Base-by-base conservation (phyloP, 169 alveolate genomes). In the Cryptosporidium xiaoi region DNA sequence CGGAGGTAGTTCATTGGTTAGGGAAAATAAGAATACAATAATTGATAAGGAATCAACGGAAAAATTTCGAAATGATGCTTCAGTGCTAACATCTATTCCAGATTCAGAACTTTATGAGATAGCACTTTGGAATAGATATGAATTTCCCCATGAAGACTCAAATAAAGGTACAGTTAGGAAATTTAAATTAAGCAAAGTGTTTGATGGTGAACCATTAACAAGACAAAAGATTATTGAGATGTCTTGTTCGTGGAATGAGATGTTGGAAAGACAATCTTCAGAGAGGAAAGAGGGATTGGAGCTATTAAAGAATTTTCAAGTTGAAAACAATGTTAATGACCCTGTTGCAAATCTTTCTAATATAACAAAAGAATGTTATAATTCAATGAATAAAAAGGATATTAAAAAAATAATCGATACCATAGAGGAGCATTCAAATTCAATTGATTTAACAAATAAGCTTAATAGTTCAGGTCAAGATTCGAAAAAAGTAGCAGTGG, bases 51-150 rank as follows among this genome's bases (percentile, higher is more conserved):
- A 31, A 2, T 58, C 10, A 0, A 3, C 7, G 5, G 71, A 48
- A 36, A 7, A 13, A 10, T 1, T 16, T 15, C 34, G 50, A 56
- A 56, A 40, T 2, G 33, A 77, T 62, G 71, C 34, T 6, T 34
- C 85, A 18, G 34, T 44, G n/a, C 31, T 77, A 16, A 62, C 58
- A 4, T 77, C 4, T 16, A 77, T 60, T 44, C 87, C 87, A 16
- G 87, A 77, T 34, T 77, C 64, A 60, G 87, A 77, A 40, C 18
- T 62, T 7, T 77, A 60, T 48, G 87, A 77, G 36, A 60, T 62
- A 15, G 60, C 69, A 36, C 87, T 77, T 20, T 77, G 87, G 87
- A 36, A 60, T 6, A 55, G 71, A 4, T 77, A 77, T 16, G 71
- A 77, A 40, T 77, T 60, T 15, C 87, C 87, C 15, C 40, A 60